Conservation (phyloP, 108 stramenopile genomes). For the Cyclotella choctawhatcheeana region DNA sequence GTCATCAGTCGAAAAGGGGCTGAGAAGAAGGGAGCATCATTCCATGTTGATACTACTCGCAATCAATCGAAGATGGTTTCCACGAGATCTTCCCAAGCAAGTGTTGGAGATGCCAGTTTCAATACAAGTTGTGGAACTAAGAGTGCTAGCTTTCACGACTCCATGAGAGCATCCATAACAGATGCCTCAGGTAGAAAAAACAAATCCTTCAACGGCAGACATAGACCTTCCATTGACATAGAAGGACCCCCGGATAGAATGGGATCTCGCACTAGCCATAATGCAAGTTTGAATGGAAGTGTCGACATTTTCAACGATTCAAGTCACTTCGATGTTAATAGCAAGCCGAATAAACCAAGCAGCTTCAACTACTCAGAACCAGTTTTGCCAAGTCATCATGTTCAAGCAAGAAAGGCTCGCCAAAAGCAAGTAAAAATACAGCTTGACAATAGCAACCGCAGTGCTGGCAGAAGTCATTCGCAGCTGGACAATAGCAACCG, state of each 20-base stretch:
- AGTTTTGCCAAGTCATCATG: slow-evolving; percentile 6
- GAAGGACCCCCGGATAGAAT: not conserved
- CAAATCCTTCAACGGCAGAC: slow-evolving; percentile 11
- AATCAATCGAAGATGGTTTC: not conserved
- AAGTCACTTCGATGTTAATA: not conserved
- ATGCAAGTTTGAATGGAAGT: slow-evolving; percentile 10
- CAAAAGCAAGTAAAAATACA: not conserved
- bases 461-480: not conserved
- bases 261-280: not conserved
- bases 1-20: slow-evolving; percentile 6
- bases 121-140: not conserved
- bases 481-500: not conserved
- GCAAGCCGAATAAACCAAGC: not conserved
- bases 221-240: not conserved
- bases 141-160: slow-evolving; percentile 1
- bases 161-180: slow-evolving; percentile 3
- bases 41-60: slow-evolving; percentile 3
- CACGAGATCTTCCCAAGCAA: slow-evolving; percentile 2
- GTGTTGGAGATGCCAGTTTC: slow-evolving; percentile 4
- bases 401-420: not conserved
- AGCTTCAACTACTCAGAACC: slow-evolving; percentile 14
- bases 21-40: slow-evolving; percentile 13
- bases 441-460: not conserved
- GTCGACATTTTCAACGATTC: slow-evolving; percentile 22
- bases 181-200: slow-evolving; percentile 1